Evolutionary conservation across 177 flowering plant species (phyloP), one percentile per base, ranked within the genome.

Genomic region (Vitis hybrid): DNA sequence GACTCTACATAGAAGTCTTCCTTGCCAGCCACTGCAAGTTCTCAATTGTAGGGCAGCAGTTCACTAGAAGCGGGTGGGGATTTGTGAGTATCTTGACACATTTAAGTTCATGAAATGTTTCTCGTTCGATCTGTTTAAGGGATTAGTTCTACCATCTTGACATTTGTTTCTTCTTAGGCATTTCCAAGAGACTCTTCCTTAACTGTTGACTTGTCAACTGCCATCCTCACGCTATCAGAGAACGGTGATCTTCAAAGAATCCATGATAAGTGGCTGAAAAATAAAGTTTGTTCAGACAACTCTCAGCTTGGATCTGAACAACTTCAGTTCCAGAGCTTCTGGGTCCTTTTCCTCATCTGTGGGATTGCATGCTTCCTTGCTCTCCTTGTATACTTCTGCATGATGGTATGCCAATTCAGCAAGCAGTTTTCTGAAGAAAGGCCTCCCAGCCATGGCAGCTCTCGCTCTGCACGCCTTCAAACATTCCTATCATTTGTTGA

Each of bases 401-500:
- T 29, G 58, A 65, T 69, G 33, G 15, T 80, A 1, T 73, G 80
- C 55, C 65, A 82, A 55, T 85, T 83, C 84, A 70, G 55, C 63
- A 73, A 67, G 20, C 78, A 81, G 10, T 15, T 49, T 15, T 83
- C 85, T 11, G 71, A 78, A 45, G 81, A 67, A 59, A 74, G 64
- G 22, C 62, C 81, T 51, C 73, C 90, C 10, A 58, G 26, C 31
- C 66, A 22, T 20, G 57, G 77, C 6, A 74, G 78, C 66, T 83
- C 85, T 10, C 65, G 67, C 13, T 76, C 82, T 26, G 67, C 77
- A 15, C 80, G 85, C 13, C 68, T 85, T 9, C 84, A 75, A 52
- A 82, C 80, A 8, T 90, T 92, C 75, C n/a, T 90, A 10, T 77
- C 84, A 1, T 88, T 87, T 49, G 83, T 72, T 10, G 91, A 89